phyloP scores from a whole-genome alignment of 352 stramenopile genomes.

The Globisporangium lucens region DNA sequence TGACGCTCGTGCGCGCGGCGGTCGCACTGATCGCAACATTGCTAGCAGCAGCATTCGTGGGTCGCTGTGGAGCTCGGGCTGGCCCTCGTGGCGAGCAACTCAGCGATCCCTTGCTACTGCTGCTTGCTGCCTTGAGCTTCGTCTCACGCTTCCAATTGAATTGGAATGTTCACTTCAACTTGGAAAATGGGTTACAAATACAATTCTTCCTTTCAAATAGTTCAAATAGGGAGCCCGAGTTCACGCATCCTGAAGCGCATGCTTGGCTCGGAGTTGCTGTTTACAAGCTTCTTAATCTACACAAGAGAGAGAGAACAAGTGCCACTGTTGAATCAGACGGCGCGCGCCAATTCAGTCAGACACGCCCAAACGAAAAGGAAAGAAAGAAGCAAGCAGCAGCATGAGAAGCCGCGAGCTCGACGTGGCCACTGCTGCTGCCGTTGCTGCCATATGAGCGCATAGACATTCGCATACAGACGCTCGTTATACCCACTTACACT shows the following conservation, averaged over 20 bases:
- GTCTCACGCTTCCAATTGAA: too few relatives aligned
- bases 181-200: neutral
- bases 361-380: neutral
- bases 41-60: neutral
- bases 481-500: neutral
- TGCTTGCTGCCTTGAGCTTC: neutral
- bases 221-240: too few relatives aligned
- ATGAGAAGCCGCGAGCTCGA: neutral
- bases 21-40: neutral
- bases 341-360: neutral
- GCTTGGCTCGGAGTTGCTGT: neutral
- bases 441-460: neutral
- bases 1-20: slow-evolving; percentile 1
- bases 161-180: slow-evolving; percentile 1
- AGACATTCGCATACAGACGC: neutral
- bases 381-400: neutral
- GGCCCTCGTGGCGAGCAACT: slow-evolving; percentile 1
- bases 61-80: neutral
- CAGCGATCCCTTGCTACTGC: neutral
- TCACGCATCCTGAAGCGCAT: neutral
- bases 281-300: neutral
- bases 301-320: neutral
- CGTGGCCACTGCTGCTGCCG: neutral
- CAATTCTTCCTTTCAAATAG: too few relatives aligned
- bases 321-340: neutral